Evolutionary conservation across 2,329 filamentous ascomycete genomes (phyloP).

Genomic region (Claviceps purpurea): DNA sequence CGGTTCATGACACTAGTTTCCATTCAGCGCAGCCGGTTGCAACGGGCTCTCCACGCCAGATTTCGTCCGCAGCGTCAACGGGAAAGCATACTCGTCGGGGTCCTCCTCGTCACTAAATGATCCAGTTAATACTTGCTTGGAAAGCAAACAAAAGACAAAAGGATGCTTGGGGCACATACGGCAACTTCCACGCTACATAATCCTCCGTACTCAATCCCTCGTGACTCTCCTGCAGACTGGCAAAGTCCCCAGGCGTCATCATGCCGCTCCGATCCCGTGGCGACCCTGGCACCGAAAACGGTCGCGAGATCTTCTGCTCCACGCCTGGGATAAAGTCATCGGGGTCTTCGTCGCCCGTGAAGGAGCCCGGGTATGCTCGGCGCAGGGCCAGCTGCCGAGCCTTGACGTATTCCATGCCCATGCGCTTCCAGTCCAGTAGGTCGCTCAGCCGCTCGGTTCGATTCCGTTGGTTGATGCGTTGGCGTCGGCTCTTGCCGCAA

Average conservation of each 20-base stretch:
- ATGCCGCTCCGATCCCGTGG: constrained; percentile 83
- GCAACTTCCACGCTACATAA: constrained; percentile 95
- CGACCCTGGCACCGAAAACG: constrained; percentile 86
- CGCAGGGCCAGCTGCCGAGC: constrained; percentile 83
- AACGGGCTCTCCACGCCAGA: constrained; percentile 19
- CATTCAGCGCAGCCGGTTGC: constrained; percentile 10
- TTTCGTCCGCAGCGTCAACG: constrained; percentile 42
- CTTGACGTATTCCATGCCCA: constrained; percentile 99
- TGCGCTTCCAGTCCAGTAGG: constrained; percentile 95
- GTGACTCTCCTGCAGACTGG: constrained; percentile 83
- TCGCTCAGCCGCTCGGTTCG: constrained; percentile 90
- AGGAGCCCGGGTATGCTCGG: constrained; percentile 81
- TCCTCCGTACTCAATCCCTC: constrained; percentile 93
- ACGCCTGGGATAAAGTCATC: constrained; percentile 85
- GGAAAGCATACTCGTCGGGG: constrained; percentile 54
- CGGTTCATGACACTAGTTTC: constrained; percentile 6
- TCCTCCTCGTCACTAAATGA: constrained; percentile 75
- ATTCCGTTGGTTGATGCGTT: constrained; percentile 98
- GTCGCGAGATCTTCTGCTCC: constrained; percentile 89
- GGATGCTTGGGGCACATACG: constrained; percentile 49
- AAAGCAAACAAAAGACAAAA: too few relatives aligned
- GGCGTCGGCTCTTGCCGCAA: constrained; percentile 79
- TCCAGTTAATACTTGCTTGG: not conserved
- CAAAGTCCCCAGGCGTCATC: constrained; percentile 99
- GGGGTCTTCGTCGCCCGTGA: constrained; percentile 66